These are phyloP conservation scores for Pseudisothecium myosuroides DNA, from an alignment of 225 moss, liverwort and hornwort genomes.

Conservation along the genomic window DNA sequence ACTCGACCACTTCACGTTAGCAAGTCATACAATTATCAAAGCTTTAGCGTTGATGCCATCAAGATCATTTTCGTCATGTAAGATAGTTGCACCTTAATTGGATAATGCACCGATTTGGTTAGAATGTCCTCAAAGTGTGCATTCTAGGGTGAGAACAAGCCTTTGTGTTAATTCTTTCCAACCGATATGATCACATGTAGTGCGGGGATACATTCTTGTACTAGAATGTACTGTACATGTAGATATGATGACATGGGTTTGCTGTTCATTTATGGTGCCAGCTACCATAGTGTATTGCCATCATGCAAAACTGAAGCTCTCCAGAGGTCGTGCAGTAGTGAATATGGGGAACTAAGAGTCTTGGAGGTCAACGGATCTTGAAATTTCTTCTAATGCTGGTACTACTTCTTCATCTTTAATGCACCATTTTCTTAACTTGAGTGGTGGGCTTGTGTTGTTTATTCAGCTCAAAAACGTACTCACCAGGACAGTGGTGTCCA, in stretches of 20 bases:
- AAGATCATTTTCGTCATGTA: not conserved
- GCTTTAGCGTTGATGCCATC: not conserved
- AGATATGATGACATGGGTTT: not conserved
- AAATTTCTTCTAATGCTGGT: not conserved
- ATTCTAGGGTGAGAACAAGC: not conserved
- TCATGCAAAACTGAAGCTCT: no score
- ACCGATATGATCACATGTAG: not conserved
- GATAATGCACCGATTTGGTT: not conserved
- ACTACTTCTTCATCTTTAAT: not conserved
- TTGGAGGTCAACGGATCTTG: not conserved
- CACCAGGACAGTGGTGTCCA: conserved; percentile 44
- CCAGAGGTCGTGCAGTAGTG: not conserved
- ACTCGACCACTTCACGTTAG: not conserved
- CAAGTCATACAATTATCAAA: not conserved
- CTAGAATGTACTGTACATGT: not conserved
- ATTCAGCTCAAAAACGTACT: conserved; percentile 76
- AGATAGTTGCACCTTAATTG: not conserved
- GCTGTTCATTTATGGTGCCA: not conserved
- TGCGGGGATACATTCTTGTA: not conserved
- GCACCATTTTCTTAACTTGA: not conserved
- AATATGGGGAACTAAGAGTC: not conserved
- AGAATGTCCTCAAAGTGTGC: not conserved
- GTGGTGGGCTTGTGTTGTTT: not conserved
- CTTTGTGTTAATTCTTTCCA: not conserved
- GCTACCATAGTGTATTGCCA: not conserved